A percentile compares a stretch with the other conserved stretches of the same genome.
Evolutionary conservation across 768 basidiomycete genomes (phyloP).

Genomic region (Chalciporus piperatus): DNA sequence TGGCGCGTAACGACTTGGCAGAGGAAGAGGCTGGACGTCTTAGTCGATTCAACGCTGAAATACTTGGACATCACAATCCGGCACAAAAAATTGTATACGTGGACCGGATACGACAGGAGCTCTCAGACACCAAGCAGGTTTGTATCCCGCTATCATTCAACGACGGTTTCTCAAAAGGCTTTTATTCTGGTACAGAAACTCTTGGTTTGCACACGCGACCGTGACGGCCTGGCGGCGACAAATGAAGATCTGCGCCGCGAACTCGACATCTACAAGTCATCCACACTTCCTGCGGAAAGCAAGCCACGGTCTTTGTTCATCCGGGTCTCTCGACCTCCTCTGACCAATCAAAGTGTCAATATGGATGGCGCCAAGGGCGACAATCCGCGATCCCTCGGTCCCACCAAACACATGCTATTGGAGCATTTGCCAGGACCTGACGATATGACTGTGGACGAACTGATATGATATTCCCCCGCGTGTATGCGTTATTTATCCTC

Average conservation of each 20-base stretch:
- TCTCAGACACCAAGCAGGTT: conserved; percentile 80
- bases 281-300: conserved; percentile 43
- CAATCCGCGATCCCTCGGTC: conserved; percentile 7
- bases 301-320: conserved; percentile 53
- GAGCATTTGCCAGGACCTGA: conserved; percentile 39
- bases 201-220: conserved; percentile 44
- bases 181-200: conserved; percentile 41
- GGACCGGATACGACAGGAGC: conserved; percentile 75
- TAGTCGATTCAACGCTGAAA: conserved; percentile 80
- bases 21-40: conserved; percentile 77
- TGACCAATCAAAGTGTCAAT: conserved; percentile 44
- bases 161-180: background rate
- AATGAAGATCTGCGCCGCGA: conserved; percentile 52
- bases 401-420: conserved; percentile 17
- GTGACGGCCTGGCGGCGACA: conserved; percentile 41
- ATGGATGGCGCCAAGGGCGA: background rate
- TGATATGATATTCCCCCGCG: conserved; percentile 23
- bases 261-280: conserved; percentile 60
- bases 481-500: conserved; percentile 16
- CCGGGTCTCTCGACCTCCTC: conserved; percentile 45
- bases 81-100: conserved; percentile 86
- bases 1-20: conserved; percentile 70
- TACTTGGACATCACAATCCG: conserved; percentile 81
- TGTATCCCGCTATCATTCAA: conserved; percentile 22
- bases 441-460: conserved; percentile 54